Evolutionary conservation across 1,284 basidiomycete species (phyloP).

Genomic region (Ustilago loliicola): DNA sequence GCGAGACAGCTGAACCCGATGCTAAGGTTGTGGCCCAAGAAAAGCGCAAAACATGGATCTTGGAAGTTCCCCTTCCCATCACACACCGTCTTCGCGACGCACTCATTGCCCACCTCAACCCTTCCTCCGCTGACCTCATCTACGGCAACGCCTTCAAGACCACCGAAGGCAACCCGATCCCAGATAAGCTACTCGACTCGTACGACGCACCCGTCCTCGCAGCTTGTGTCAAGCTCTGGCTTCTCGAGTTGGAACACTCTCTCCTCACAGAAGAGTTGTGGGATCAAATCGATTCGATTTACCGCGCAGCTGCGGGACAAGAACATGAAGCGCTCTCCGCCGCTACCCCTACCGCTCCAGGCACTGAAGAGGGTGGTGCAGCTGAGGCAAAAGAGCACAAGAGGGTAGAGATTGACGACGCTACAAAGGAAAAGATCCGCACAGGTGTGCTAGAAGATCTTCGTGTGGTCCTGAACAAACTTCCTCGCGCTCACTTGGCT

Average conservation of each 20-base stretch:
- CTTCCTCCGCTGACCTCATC: constrained; percentile 40
- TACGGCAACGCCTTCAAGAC: constrained; percentile 27
- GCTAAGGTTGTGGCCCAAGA: constrained; percentile 73
- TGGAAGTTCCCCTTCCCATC: constrained; percentile 78
- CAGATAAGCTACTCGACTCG: constrained; percentile 77
- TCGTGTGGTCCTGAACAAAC: constrained; percentile 77
- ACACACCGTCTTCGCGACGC: constrained; percentile 85
- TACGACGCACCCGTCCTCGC: constrained; percentile 89
- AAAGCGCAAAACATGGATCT: constrained; percentile 91
- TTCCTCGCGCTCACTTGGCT: constrained; percentile 84
- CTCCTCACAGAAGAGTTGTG: constrained; percentile 61
- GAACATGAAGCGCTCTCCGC: constrained; percentile 53
- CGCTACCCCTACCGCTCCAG: constrained; percentile 17
- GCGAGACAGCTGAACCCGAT: constrained; percentile 14
- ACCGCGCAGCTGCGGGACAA: constrained; percentile 61
- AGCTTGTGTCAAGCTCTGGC: constrained; percentile 83
- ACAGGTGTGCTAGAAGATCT: constrained; percentile 77
- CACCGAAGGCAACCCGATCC: constrained; percentile 23
- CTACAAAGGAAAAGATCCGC: constrained; percentile 77
- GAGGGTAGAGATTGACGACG: constrained; percentile 78
- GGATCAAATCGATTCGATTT: constrained; percentile 64
- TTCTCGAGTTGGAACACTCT: constrained; percentile 61
- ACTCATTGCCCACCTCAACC: constrained; percentile 74
- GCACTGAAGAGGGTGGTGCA: constrained; percentile 7
- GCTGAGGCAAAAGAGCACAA: background rate